Evolutionary conservation across 164 flowering plant genomes (phyloP), one percentile per base, ranked within the genome.

Genomic region (Nymphaea thermarum): DNA sequence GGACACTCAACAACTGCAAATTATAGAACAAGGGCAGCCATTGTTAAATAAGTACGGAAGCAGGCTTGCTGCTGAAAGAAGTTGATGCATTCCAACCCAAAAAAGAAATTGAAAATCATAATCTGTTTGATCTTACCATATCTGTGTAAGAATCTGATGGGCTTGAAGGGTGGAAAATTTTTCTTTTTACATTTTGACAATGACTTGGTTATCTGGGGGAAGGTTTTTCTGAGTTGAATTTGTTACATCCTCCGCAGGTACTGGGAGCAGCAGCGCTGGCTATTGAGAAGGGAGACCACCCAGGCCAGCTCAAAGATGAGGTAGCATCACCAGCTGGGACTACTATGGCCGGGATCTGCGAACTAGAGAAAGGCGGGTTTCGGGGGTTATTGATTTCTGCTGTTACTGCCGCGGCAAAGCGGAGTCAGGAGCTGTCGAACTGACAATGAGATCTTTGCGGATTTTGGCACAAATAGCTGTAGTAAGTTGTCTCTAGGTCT

Each of bases 261-360:
- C 66, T 91, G 42, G 98, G 98, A 68, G 98, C 98, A 70, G 97
- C 98, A 74, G 71, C 90, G 15, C 86, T 93, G 96, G 93, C 70
- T n/a, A 70, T 66, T 11, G 78, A 80, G 43, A 66, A 79, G 2
- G 93, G 92, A 63, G 89, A 88, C 80, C 98, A 91, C 74, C 97
- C 98, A 2, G 96, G 90, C 63, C 89, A 86, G 83, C 90, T 93
- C 55, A 93, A 93, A 80, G 97, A 91, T 73, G 94, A 85, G 62
- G 97, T 93, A 57, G 76, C 96, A 67, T 93, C 98, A 43, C 90
- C 98, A 42, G 98, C 93, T 43, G 98, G 98, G 45, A 93, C 98
- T 16, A 93, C 97, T 42, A 91, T 91, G 65, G 93, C 97, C 15
- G 98, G 94, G 6, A 82, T 93, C 72, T 92, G 85, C 44, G 98